Evolutionary conservation across 2,329 filamentous ascomycete species (phyloP).

Genomic region (Epichloe uncinata): DNA sequence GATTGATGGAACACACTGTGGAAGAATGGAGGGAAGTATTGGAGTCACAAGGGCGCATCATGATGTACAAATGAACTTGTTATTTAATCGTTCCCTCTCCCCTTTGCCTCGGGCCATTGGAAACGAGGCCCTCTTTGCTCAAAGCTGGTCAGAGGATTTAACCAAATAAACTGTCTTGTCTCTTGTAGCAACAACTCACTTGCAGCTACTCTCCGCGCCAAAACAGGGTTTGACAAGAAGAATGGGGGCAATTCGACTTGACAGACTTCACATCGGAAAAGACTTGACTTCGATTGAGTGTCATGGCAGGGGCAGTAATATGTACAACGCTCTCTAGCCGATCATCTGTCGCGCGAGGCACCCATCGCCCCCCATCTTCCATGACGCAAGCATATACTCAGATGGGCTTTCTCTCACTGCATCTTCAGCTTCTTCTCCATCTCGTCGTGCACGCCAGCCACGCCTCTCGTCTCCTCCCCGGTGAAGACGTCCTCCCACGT

Average conservation of each 20-base stretch:
- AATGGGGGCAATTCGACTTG: too few species aligned
- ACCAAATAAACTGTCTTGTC: slow-evolving; percentile 1
- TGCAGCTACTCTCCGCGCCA: too few species aligned
- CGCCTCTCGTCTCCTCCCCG: slow-evolving; percentile 59
- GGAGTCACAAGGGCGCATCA: slow-evolving; percentile 15
- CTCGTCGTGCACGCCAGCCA: slow-evolving; percentile 73
- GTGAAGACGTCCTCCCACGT: slow-evolving; percentile 91
- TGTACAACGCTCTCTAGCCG: too few species aligned
- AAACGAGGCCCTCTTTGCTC: slow-evolving; percentile 5
- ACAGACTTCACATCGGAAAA: too few species aligned
- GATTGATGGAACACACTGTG: slow-evolving; percentile 9
- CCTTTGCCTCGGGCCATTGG: slow-evolving; percentile 1
- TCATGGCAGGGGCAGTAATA: too few species aligned
- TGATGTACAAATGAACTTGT: slow-evolving; percentile 11
- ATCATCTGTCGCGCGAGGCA: too few species aligned
- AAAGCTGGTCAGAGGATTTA: slow-evolving; percentile 15
- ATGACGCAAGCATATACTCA: neutral
- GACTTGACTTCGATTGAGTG: too few species aligned
- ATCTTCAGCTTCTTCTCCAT: slow-evolving; percentile 90
- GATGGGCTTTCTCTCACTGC: slow-evolving; percentile 11
- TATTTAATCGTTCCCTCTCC: slow-evolving; percentile 11
- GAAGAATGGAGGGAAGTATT: slow-evolving; percentile 9
- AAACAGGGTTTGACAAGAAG: too few species aligned
- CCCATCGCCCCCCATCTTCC: too few species aligned
- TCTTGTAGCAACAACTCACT: neutral